Evolutionary conservation across 192 early-diverging fungal genomes (phyloP).

Genomic region (Mortierella claussenii): DNA sequence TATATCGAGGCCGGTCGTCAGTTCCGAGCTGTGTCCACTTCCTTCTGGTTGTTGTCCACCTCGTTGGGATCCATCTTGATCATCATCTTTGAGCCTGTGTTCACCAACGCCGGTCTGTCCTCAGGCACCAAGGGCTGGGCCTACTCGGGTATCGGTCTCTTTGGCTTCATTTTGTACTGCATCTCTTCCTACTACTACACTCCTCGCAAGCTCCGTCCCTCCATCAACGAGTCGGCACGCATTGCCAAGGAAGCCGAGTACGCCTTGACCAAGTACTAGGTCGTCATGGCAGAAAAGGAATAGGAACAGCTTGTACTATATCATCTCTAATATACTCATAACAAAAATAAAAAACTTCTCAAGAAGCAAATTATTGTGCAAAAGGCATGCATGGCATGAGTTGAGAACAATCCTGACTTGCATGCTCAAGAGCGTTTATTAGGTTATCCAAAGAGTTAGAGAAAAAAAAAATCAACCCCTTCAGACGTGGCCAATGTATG

Average conservation of each 20-base stretch:
- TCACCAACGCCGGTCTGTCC: slow-evolving; percentile 5
- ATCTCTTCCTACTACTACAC: slow-evolving; percentile 31
- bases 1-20: slow-evolving; percentile 73
- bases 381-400: too few relatives aligned
- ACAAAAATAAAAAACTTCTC: too few relatives aligned
- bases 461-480: too few relatives aligned
- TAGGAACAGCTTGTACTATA: too few relatives aligned
- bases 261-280: slow-evolving; percentile 20
- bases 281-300: too few relatives aligned
- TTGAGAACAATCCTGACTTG: too few relatives aligned
- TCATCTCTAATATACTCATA: too few relatives aligned
- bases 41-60: slow-evolving; percentile 66
- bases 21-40: slow-evolving; percentile 63
- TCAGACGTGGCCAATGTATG: too few relatives aligned
- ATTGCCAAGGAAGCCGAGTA: slow-evolving; percentile 45
- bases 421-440: too few relatives aligned
- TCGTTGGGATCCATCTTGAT: slow-evolving; percentile 56
- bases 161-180: slow-evolving; percentile 43
- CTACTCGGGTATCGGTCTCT: slow-evolving; percentile 47
- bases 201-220: slow-evolving; percentile 44
- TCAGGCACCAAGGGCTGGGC: slow-evolving; percentile 25
- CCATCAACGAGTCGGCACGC: slow-evolving; percentile 50
- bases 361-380: too few relatives aligned
- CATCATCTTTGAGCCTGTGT: slow-evolving; percentile 42
- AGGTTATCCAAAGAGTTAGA: too few relatives aligned